Conservation (phyloP, 1,284 basidiomycete species). For the Sporisorium exsertum region DNA sequence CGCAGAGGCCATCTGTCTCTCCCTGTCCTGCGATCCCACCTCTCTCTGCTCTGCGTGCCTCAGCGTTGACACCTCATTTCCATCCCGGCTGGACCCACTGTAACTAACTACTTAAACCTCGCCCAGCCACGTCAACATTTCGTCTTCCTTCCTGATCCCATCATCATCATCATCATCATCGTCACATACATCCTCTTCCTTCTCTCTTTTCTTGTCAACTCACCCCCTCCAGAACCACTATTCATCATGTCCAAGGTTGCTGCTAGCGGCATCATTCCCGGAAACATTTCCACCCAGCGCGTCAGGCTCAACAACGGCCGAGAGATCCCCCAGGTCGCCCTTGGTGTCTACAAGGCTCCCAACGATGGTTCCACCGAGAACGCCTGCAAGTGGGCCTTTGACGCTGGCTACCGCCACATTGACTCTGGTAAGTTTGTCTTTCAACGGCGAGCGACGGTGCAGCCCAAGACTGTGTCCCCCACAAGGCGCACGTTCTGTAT, state of each 20-base stretch:
- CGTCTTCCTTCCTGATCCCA: slow-evolving; percentile 16
- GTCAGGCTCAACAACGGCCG: slow-evolving; percentile 65
- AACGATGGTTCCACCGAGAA: slow-evolving; percentile 68
- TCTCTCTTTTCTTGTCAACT: slow-evolving; percentile 6
- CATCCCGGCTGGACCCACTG: slow-evolving; percentile 2
- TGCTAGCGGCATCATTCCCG: slow-evolving; percentile 46
- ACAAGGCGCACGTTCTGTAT: not conserved
- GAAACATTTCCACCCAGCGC: slow-evolving; percentile 64
- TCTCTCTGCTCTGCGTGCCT: not conserved
- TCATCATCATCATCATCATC: slow-evolving; percentile 11
- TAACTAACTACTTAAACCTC: slow-evolving; percentile 35
- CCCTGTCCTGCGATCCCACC: slow-evolving; percentile 1
- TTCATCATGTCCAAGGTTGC: slow-evolving; percentile 50
- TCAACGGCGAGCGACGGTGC: not conserved
- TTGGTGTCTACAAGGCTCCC: slow-evolving; percentile 68
- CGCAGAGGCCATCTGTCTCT: slow-evolving; percentile 28
- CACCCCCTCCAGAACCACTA: slow-evolving; percentile 5
- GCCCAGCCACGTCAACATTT: slow-evolving; percentile 14
- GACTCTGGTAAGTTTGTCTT: slow-evolving; percentile 59
- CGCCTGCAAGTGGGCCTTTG: slow-evolving; percentile 68
- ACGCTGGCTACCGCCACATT: slow-evolving; percentile 68
- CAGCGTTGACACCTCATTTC: slow-evolving; percentile 4
- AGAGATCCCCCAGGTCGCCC: slow-evolving; percentile 66
- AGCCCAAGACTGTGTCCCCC: not conserved
- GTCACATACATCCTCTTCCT: not conserved